Evolutionary conservation across 176 grass and related monocot genomes (phyloP).

Genomic region (Zea mays): Zm-B73-REFERENCE-NAM-5.0 NC_050102.1:183339501-183340000

Average conservation of each 20-base stretch:
- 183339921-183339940: neutral
- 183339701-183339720: too few species aligned
- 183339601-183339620: neutral
- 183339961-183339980: neutral
- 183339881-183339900: constrained; percentile 16
- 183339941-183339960: neutral
- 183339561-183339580: neutral
- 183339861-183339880: constrained; percentile 3
- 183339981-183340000: neutral
- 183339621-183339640: neutral
- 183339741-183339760: too few species aligned
- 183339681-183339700: too few species aligned
- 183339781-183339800: neutral
- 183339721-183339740: too few species aligned
- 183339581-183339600: neutral
- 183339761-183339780: neutral
- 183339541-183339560: neutral
- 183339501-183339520: neutral
- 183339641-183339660: too few species aligned
- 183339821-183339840: neutral
- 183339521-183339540: neutral
- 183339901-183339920: neutral
- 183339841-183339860: constrained; percentile 23
- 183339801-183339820: neutral
- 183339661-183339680: too few species aligned